A percentile compares a stretch with the other conserved stretches of the same genome.
These are phyloP conservation scores for Combretum micranthum DNA, from an alignment of 345 rosid species.

Conservation along the genomic window DNA sequence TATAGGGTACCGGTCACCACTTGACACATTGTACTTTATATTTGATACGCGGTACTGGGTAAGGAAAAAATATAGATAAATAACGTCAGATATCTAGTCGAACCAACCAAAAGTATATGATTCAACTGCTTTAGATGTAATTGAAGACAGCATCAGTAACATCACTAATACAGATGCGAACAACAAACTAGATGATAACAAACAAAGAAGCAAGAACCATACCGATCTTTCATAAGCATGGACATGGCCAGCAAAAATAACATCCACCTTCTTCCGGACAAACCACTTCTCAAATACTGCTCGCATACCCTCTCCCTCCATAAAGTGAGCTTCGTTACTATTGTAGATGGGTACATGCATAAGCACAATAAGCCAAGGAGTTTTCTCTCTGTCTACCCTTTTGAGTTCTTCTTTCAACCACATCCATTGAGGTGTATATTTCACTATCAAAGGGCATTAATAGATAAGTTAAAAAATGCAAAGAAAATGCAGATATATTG, in stretches of 20 bases:
- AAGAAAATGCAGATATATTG: background rate
- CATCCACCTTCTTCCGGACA: slow-evolving; percentile 55
- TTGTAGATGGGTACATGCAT: slow-evolving; percentile 87
- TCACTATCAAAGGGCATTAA: slow-evolving; percentile 40
- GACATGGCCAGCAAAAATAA: slow-evolving; percentile 92
- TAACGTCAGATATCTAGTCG: background rate
- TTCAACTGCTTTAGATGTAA: too few species aligned
- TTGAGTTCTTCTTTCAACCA: slow-evolving; percentile 69
- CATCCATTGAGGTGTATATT: slow-evolving; percentile 81
- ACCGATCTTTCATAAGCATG: slow-evolving; percentile 99
- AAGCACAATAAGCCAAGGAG: slow-evolving; percentile 94
- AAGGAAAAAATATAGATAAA: background rate
- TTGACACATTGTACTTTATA: slow-evolving; percentile 60
- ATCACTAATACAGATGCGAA: background rate
- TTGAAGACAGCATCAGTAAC: background rate
- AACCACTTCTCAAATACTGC: slow-evolving; percentile 79
- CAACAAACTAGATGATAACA: background rate
- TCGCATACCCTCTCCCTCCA: slow-evolving; percentile 96
- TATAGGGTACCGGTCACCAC: slow-evolving; percentile 51
- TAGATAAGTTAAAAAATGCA: slow-evolving; percentile 1
- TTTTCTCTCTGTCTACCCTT: slow-evolving; percentile 83
- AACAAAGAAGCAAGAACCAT: slow-evolving; percentile 13
- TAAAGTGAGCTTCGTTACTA: slow-evolving; percentile 82
- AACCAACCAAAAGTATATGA: background rate
- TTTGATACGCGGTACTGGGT: slow-evolving; percentile 81